Evolutionary conservation across 768 basidiomycete genomes (phyloP), one percentile per base, ranked within the genome.

Genomic region (Hebeloma cylindrosporum): DNA sequence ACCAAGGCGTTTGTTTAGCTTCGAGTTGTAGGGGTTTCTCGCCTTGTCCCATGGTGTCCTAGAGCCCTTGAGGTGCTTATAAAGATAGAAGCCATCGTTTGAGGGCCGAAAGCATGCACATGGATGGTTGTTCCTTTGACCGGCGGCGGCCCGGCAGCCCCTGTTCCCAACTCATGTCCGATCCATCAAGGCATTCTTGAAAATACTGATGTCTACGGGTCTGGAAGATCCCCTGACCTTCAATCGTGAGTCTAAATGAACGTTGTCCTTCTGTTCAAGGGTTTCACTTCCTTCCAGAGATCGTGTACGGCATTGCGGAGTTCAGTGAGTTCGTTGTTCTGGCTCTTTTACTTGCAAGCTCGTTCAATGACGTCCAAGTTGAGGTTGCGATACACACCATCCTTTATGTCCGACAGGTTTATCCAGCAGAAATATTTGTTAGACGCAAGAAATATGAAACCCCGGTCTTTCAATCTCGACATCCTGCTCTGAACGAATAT

Each of bases 351-450:
- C n/a, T n/a, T n/a, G n/a, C n/a, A n/a, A n/a, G n/a, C n/a, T n/a
- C n/a, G n/a, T n/a, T n/a, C n/a, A n/a, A n/a, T n/a, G n/a, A n/a
- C n/a, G n/a, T n/a, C n/a, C n/a, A n/a, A 98, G 95, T 98, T 54
- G 95, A 98, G 60, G 88, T 94, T 22, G 89, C 90, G 7, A 84
- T 96, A 48, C 94, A 97, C 60, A 85, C 85, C 3, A 91, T 98
- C 50, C 77, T 98, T 4, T 96, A 90, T 58, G 81, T 93, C 21
- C 84, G 95, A 14, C 85, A 88, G 53, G 75, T 98, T 38, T 98
- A 97, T 57, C 95, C 94, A 0, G 72, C 85, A 31, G 88, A 89
- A 43, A 73, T 96, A 14, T 98, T 98, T 61, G 75, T 87, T 28
- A 78, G 92, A 30, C 77, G 89, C 45, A 88, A 87, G 68, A 93